Conservation (phyloP, 2,329 filamentous ascomycete species). For the Arthroderma uncinatum region DNA sequence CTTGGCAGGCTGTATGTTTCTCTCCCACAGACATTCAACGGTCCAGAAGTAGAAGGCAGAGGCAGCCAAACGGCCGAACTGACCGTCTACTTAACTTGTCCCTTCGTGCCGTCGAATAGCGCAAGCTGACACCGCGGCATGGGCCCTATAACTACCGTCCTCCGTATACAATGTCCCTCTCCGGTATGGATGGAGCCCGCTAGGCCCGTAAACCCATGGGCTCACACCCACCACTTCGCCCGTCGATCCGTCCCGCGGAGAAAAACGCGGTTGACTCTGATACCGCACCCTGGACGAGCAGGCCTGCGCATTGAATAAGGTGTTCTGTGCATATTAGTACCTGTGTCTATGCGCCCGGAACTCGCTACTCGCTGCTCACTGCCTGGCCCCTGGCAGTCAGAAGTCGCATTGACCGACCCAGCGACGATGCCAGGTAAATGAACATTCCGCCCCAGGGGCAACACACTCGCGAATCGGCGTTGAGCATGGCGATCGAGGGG, state of each 20-base stretch:
- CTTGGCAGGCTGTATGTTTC: too few relatives aligned
- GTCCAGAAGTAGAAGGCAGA: too few relatives aligned
- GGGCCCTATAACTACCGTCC: too few relatives aligned
- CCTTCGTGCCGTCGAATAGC: neutral
- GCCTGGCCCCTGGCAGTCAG: neutral
- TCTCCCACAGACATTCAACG: too few relatives aligned
- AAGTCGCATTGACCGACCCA: neutral
- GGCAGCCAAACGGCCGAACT: too few relatives aligned
- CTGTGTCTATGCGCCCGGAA: neutral
- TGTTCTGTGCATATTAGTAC: neutral
- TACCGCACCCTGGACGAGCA: neutral
- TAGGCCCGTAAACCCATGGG: neutral
- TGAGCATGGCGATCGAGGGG: neutral
- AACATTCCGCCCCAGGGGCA: neutral
- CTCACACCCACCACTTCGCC: neutral
- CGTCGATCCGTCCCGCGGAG: conserved; percentile 1
- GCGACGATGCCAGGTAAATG: neutral
- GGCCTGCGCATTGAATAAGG: neutral
- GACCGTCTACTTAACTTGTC: neutral
- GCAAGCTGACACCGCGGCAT: neutral
- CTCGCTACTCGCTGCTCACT: neutral
- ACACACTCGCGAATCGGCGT: neutral
- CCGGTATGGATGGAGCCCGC: neutral
- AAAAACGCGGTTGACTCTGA: neutral
- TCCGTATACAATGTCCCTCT: neutral